Conservation (phyloP, 176 grass and related monocot genomes). For the Thalia dealbata region DNA sequence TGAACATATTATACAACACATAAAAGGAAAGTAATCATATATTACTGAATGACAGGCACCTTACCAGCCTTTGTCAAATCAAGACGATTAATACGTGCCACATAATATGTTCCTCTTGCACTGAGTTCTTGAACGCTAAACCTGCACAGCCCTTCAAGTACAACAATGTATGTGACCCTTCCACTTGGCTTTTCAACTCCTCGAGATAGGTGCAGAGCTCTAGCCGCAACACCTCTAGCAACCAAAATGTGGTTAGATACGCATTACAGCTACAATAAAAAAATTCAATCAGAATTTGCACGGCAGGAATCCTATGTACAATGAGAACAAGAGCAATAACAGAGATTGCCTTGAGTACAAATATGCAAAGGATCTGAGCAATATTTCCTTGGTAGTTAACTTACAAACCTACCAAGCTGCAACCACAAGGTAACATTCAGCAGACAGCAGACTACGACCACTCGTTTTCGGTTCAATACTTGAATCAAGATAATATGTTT, state of each 20-base stretch:
- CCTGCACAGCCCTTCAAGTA: constrained; percentile 93
- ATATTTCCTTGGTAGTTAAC: neutral
- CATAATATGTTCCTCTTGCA: constrained; percentile 84
- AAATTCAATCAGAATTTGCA: neutral
- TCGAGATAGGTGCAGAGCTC: constrained; percentile 97
- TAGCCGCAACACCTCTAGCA: constrained; percentile 88
- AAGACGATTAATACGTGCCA: constrained; percentile 78
- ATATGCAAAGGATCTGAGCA: neutral
- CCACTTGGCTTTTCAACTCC: constrained; percentile 98
- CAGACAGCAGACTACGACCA: neutral
- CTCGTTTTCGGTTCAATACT: neutral
- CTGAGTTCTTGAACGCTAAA: constrained; percentile 90
- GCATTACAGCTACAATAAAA: neutral
- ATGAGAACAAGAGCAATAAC: neutral
- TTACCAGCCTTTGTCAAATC: constrained; percentile 92
- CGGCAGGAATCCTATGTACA: neutral
- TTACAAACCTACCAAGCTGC: neutral
- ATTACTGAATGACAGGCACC: constrained; percentile 4
- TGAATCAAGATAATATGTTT: neutral
- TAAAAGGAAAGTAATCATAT: neutral
- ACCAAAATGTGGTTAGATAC: neutral
- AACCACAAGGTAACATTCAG: neutral
- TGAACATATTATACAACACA: neutral
- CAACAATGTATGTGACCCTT: constrained; percentile 92
- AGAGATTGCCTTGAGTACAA: neutral